Percentiles rank a stretch among this genome's conserved stretches.
Conservation (phyloP, 2,329 filamentous ascomycete genomes). For the Gyromitra esculenta region DNA sequence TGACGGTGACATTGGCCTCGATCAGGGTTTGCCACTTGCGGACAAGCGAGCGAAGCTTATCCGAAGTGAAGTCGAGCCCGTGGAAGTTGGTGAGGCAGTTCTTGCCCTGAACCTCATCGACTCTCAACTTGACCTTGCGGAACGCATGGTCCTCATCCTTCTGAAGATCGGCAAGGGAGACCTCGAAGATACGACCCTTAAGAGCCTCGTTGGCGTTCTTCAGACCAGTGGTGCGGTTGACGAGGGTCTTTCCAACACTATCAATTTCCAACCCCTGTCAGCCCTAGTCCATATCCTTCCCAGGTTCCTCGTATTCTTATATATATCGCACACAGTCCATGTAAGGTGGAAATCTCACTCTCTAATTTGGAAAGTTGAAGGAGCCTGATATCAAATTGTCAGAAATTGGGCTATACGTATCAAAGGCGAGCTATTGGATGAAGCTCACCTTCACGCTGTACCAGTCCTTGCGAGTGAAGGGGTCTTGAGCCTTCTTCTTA, state of each 20-base stretch:
- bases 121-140: constrained; percentile 98
- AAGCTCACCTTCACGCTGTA: constrained; percentile 87
- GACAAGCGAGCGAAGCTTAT: constrained; percentile 98
- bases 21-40: constrained; percentile 99
- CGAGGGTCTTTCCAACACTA: constrained; percentile 99
- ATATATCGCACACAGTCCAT: background rate
- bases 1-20: constrained; percentile 99
- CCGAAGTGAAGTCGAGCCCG: constrained; percentile 99
- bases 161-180: constrained; percentile 97
- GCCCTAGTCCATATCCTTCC: constrained; percentile 43
- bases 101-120: constrained; percentile 99
- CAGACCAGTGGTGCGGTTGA: constrained; percentile 99
- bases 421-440: constrained; percentile 40
- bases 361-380: constrained; percentile 92
- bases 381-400: constrained; percentile 69
- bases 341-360: constrained; percentile 74
- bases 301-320: constrained; percentile 10
- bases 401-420: constrained; percentile 56
- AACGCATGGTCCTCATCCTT: constrained; percentile 99
- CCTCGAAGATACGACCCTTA: constrained; percentile 98
- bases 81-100: constrained; percentile 99
- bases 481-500: constrained; percentile 99
- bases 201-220: constrained; percentile 99
- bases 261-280: constrained; percentile 57
- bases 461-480: constrained; percentile 99